phyloP scores from a whole-genome alignment of 768 basidiomycete species.

The Kwoniella sp. region DNA sequence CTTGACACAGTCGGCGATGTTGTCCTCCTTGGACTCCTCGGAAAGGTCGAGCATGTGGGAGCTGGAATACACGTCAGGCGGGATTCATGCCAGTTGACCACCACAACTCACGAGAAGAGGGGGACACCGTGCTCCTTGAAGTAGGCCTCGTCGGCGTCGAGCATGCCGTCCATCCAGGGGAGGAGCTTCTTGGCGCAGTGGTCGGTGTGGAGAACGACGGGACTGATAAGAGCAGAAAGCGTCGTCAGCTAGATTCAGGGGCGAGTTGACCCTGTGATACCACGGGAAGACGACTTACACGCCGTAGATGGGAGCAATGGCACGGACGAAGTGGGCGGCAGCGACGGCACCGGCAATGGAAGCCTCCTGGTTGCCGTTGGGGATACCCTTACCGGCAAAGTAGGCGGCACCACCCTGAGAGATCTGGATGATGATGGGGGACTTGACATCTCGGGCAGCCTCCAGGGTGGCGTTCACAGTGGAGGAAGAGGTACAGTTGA shows the following conservation, averaged over 20 bases:
- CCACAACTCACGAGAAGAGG: conserved; percentile 48
- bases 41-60: conserved; percentile 99
- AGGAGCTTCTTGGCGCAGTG: conserved; percentile 98
- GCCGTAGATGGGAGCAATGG: conserved; percentile 84
- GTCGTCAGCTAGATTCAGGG: not conserved
- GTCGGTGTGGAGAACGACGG: conserved; percentile 95
- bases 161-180: conserved; percentile 98
- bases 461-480: conserved; percentile 90
- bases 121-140: conserved; percentile 77
- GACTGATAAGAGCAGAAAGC: conserved; percentile 54
- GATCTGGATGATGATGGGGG: conserved; percentile 95
- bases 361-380: conserved; percentile 92
- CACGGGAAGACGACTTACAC: conserved; percentile 59
- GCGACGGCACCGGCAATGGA: conserved; percentile 88
- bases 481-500: conserved; percentile 92
- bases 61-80: conserved; percentile 19
- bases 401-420: conserved; percentile 96
- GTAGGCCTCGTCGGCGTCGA: conserved; percentile 89
- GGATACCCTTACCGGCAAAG: conserved; percentile 92
- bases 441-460: conserved; percentile 92
- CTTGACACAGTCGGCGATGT: conserved; percentile 85
- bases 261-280: not conserved
- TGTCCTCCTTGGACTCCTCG: conserved; percentile 73
- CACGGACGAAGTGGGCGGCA: conserved; percentile 84
- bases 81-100: not conserved